These are phyloP conservation scores for Testicularia cyperi DNA, from an alignment of 1,284 basidiomycete species.

Conservation along the genomic window DNA sequence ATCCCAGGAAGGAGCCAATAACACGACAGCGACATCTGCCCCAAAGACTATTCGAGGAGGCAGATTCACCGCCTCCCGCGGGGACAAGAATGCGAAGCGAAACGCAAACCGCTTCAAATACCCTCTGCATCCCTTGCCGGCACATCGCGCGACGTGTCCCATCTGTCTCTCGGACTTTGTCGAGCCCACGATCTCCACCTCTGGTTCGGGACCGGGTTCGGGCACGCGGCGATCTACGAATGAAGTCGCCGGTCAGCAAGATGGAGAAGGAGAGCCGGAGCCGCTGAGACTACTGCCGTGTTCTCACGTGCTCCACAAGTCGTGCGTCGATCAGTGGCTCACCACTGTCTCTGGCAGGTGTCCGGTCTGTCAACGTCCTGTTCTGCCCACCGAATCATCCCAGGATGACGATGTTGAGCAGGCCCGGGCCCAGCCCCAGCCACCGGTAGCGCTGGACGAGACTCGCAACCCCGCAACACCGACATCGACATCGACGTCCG, in stretches of 20 bases:
- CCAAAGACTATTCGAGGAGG: not conserved
- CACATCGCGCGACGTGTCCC: constrained; percentile 49
- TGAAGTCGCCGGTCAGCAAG: too few relatives aligned
- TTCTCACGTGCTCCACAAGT: constrained; percentile 47
- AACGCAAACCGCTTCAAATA: constrained; percentile 13
- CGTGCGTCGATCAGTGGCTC: constrained; percentile 51
- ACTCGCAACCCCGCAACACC: too few relatives aligned
- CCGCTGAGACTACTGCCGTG: constrained; percentile 42
- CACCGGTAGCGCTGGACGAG: not conserved
- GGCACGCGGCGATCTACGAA: too few relatives aligned
- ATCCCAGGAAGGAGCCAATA: not conserved
- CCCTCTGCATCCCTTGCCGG: constrained; percentile 43
- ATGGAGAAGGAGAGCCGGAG: constrained; percentile 31
- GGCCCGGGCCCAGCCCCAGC: not conserved
- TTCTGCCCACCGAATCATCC: too few relatives aligned
- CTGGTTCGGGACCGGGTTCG: too few relatives aligned
- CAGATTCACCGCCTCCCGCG: not conserved
- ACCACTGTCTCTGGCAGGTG: constrained; percentile 47
- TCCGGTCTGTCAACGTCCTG: constrained; percentile 45
- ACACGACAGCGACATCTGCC: not conserved
- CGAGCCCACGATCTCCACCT: too few relatives aligned
- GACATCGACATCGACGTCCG: too few relatives aligned
- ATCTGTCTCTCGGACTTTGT: constrained; percentile 55
- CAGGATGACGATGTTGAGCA: constrained; percentile 1
- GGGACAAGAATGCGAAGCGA: too few relatives aligned